phyloP scores from a whole-genome alignment of 495 filamentous ascomycete genomes.

The Opeltia flavorubescens region DNA sequence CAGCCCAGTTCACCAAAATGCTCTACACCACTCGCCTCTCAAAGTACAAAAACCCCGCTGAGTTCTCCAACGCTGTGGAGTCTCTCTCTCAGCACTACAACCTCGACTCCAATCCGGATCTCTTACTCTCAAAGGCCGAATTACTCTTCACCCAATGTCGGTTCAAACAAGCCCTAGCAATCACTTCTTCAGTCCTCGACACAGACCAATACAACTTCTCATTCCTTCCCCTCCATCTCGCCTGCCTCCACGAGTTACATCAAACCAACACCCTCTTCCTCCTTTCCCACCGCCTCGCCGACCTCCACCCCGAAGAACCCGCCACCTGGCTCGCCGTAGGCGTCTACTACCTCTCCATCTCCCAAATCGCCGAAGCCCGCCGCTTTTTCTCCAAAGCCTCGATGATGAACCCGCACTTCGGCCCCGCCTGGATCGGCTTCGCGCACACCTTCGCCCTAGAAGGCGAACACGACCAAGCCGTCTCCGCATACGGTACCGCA shows the following conservation, averaged over 20 bases:
- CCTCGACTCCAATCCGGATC: slow-evolving; percentile 72
- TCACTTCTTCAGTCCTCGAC: slow-evolving; percentile 72
- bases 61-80: slow-evolving; percentile 78
- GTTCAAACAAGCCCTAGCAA: slow-evolving; percentile 69
- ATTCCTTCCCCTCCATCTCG: slow-evolving; percentile 80
- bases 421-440: slow-evolving; percentile 97
- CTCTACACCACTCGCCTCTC: slow-evolving; percentile 93
- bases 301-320: slow-evolving; percentile 80
- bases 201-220: slow-evolving; percentile 62
- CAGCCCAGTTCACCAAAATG: slow-evolving; percentile 86
- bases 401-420: slow-evolving; percentile 95
- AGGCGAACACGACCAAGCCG: slow-evolving; percentile 96
- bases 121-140: slow-evolving; percentile 83
- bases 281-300: slow-evolving; percentile 85
- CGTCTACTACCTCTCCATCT: slow-evolving; percentile 82
- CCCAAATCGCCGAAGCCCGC: slow-evolving; percentile 82
- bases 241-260: slow-evolving; percentile 77
- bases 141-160: slow-evolving; percentile 89
- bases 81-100: slow-evolving; percentile 88
- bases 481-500: slow-evolving; percentile 93
- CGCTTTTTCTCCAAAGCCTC: slow-evolving; percentile 94
- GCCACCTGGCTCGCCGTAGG: slow-evolving; percentile 88
- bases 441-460: slow-evolving; percentile 99
- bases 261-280: slow-evolving; percentile 82
- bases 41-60: slow-evolving; percentile 79